Evolutionary conservation across 2,329 filamentous ascomycete genomes (phyloP).

Genomic region (Alternaria tenuissima): DNA sequence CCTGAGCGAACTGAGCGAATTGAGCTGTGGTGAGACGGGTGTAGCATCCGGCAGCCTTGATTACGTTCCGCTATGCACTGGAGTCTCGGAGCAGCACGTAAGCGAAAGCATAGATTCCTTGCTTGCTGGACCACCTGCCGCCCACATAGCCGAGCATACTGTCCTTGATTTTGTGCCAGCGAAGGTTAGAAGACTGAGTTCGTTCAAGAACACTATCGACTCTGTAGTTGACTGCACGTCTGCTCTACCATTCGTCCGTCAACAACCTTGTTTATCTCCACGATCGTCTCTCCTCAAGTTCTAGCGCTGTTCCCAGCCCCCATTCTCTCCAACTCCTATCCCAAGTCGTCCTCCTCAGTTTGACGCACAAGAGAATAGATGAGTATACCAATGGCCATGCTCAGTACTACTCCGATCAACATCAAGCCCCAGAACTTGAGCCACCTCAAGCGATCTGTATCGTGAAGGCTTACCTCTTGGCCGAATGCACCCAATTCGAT

Average conservation of each 20-base stretch:
- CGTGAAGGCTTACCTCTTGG: fast-evolving
- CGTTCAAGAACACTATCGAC: background rate
- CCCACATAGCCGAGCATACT: background rate
- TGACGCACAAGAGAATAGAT: background rate
- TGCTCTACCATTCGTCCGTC: background rate
- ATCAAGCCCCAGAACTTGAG: background rate
- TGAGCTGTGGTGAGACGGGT: too few relatives aligned
- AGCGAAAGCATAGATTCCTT: background rate
- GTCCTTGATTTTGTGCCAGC: background rate
- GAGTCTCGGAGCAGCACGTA: background rate
- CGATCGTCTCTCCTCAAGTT: background rate
- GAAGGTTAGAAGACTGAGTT: too few relatives aligned
- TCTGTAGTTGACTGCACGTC: background rate
- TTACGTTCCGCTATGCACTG: background rate
- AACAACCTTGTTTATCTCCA: background rate
- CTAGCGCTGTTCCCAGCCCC: too few relatives aligned
- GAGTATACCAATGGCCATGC: background rate
- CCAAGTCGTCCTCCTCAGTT: background rate
- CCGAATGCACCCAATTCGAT: background rate
- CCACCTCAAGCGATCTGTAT: too few relatives aligned
- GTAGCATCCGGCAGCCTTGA: background rate
- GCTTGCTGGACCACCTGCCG: background rate
- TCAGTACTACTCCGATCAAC: background rate
- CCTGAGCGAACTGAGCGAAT: background rate
- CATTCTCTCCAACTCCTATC: too few relatives aligned